Evolutionary conservation across 305 asterid species (phyloP), one percentile per base, ranked within the genome.

Genomic region (Fraxinus paxiana): DNA sequence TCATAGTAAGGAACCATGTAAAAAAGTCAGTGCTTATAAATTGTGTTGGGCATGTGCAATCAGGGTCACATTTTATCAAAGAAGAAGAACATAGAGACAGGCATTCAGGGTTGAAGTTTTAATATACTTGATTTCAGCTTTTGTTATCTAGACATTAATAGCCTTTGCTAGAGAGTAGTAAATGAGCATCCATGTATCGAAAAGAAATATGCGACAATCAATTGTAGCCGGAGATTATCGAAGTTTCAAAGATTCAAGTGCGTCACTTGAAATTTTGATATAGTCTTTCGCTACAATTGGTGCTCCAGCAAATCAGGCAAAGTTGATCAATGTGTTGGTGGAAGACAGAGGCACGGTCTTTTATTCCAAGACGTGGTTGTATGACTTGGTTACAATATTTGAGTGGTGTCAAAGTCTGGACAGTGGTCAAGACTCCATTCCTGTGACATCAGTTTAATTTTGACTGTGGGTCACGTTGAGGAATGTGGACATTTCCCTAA

Each of bases 1-100:
- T 77, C 81, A 82, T 41, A 30, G 1, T 2, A 38, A 33, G 73
- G 61, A 69, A 79, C 28, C 71, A 26, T 76, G n/a, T 71, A 3
- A 81, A 83, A 78, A 46, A 71, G 73, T 12, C 78, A 82, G 9
- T 69, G 18, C 43, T 77, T 31, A 85, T 43, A 75, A 80, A 80
- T 38, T 72, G 73, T 17, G 75, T 73, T 79, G 51, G 59, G 56
- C 20, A 6, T 59, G 71, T 33, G 34, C 56, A 22, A 9, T 35
- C 15, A 54, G 31, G 73, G 28, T 77, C 63, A 31, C 33, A 28
- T 51, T 18, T 46, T 72, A 1, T 34, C 35, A 9, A 48, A 20
- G n/a, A 24, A 5, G 26, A 37, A 18, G 59, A 41, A 43, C 37
- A 65, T 41, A 10, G 22, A 20, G 54, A 17, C 15, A 75, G 77